phyloP scores from a whole-genome alignment of 2,329 filamentous ascomycete genomes.

The Neofusicoccum umdonicola region DNA sequence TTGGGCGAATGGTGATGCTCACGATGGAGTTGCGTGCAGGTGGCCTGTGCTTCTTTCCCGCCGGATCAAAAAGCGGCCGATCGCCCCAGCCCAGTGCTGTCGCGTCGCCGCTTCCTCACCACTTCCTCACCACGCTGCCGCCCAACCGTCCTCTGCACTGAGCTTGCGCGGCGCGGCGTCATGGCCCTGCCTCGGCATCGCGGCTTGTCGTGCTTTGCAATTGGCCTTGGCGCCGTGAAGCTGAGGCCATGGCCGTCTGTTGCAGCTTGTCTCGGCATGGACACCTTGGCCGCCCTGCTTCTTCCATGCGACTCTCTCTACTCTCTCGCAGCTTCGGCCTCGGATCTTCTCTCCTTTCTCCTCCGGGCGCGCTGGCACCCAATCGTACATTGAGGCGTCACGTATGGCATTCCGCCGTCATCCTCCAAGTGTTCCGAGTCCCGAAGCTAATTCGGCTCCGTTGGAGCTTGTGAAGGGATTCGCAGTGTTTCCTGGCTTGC shows the following conservation, averaged over 20 bases:
- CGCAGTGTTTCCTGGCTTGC: neutral
- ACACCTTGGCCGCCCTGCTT: neutral
- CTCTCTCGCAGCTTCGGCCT: neutral
- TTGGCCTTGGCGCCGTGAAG: no score
- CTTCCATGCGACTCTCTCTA: neutral
- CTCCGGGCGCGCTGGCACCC: no score
- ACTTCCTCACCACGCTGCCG: neutral
- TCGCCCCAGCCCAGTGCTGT: neutral
- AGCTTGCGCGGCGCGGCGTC: no score
- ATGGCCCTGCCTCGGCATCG: neutral
- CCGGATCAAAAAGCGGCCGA: constrained; percentile 10
- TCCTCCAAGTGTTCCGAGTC: neutral
- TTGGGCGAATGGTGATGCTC: constrained; percentile 2
- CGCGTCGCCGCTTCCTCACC: neutral
- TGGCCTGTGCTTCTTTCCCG: neutral
- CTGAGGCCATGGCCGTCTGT: no score
- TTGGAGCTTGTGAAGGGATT: neutral
- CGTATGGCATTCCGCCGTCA: neutral
- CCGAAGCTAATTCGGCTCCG: neutral
- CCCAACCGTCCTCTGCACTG: neutral
- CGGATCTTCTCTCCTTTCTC: no score
- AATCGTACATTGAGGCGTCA: no score
- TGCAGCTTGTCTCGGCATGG: neutral
- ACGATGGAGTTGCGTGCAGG: neutral
- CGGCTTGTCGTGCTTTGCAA: neutral